Evolutionary conservation across 768 basidiomycete species (phyloP), one percentile per base, ranked within the genome.

Genomic region (Tephrocybe sp.): DNA sequence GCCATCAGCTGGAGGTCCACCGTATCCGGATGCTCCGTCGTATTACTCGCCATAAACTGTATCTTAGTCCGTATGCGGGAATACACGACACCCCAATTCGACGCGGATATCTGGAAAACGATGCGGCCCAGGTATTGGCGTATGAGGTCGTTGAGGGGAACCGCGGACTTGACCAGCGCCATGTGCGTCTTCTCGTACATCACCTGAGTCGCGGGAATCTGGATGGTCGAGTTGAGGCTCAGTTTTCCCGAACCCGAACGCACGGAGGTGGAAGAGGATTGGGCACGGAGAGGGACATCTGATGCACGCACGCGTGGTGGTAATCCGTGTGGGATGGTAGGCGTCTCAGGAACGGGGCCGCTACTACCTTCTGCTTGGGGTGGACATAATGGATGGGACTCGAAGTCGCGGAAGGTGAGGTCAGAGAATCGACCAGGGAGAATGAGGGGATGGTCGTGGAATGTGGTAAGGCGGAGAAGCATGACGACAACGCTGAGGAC

Each of bases 51-150:
- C 22, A 94, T 76, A 51, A 73, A 71, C 39, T 82, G 79, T 30
- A 94, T 86, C 68, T 86, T 87, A 39, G 71, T 68, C 39, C 84
- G 79, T 48, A 95, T 77, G 26, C 90, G 77, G 17, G 75, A 67
- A 58, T 88, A 83, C 13, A 96, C 86, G 7, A 89, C 79, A 45
- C 69, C 65, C 92, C 93, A 97, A 65, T 96, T 95, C 11, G 87
- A 87, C 0, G 89, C 86, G 2, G 93, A 93, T 14, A 98, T 77
- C 62, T 87, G 86, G 62, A 88, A 93, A 22, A 96, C 79, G 54
- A 95, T 84, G 43, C 85, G 81, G 10, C 89, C 87, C 17, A 87
- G 79, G 58, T 79, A 89, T 62, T 85, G 83, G 47, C 80, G 77
- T 53, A 91, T 84, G 20, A 87, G 71, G 17, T 73, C 70, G 54